Evolutionary conservation across 1,139 yeast species (phyloP).

Genomic region (Diutina catenulata): DNA sequence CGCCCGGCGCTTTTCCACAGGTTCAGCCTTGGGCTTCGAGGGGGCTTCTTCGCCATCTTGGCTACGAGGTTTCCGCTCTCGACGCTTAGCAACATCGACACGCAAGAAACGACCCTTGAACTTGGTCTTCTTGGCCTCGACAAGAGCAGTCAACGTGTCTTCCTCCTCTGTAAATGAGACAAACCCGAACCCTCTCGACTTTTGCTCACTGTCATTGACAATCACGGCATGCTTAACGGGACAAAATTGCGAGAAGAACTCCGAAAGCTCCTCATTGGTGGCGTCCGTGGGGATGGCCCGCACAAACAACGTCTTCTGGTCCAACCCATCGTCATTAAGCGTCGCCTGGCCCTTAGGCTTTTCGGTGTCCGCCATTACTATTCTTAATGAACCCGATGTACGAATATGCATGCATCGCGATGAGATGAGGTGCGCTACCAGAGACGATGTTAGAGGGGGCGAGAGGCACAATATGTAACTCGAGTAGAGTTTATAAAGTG

Average conservation of each 20-base stretch:
- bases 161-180: conserved; percentile 82
- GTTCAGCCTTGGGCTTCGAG: conserved; percentile 16
- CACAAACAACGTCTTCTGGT: conserved; percentile 66
- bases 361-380: too few relatives aligned
- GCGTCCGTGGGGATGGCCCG: conserved; percentile 74
- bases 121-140: conserved; percentile 51
- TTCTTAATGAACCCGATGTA: background rate
- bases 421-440: too few relatives aligned
- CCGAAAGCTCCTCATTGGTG: conserved; percentile 68
- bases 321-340: conserved; percentile 27
- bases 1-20: conserved; percentile 58
- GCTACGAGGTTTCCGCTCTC: conserved; percentile 51
- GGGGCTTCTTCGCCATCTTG: conserved; percentile 11
- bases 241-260: conserved; percentile 79
- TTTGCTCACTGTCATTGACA: conserved; percentile 64
- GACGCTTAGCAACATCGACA: conserved; percentile 83
- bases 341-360: too few relatives aligned
- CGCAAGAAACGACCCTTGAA: conserved; percentile 57
- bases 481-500: too few relatives aligned
- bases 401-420: background rate
- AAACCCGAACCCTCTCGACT: conserved; percentile 90
- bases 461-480: too few relatives aligned
- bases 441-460: too few relatives aligned
- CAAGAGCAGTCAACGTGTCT: conserved; percentile 71
- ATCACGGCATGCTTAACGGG: conserved; percentile 95